Evolutionary conservation across 768 basidiomycete species (phyloP).

Genomic region (Tricholoma matsutake): DNA sequence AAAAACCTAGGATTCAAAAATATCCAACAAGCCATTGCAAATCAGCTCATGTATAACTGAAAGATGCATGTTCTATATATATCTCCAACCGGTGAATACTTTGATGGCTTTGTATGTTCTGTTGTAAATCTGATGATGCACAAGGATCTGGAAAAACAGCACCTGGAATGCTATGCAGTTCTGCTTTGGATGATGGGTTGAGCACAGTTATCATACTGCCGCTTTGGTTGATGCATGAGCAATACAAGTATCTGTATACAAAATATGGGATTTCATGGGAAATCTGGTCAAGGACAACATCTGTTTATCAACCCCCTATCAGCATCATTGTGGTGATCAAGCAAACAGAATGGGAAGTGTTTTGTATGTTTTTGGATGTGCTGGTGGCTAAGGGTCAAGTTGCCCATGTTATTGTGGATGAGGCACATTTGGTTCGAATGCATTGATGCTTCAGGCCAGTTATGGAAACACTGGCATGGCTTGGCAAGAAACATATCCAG

Average conservation of each 20-base stretch:
- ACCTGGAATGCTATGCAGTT: background rate
- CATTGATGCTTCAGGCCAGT: no score
- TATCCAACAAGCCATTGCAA: background rate
- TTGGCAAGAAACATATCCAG: no score
- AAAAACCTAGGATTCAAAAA: background rate
- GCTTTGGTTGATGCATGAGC: slow-evolving; percentile 14
- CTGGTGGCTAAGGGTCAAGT: no score
- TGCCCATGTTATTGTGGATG: no score
- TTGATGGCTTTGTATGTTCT: background rate
- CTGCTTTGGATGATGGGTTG: slow-evolving; percentile 4
- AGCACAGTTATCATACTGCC: slow-evolving; percentile 15
- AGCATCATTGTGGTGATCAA: no score
- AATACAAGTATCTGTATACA: slow-evolving; percentile 3
- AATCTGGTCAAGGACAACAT: background rate
- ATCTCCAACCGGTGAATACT: slow-evolving; percentile 3
- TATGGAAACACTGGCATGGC: no score
- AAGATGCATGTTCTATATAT: slow-evolving; percentile 6
- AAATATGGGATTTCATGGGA: slow-evolving; percentile 1
- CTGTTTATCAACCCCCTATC: no score
- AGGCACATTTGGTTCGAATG: no score
- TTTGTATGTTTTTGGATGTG: no score
- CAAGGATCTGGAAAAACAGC: slow-evolving; percentile 14
- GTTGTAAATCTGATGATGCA: background rate
- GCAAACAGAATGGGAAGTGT: no score
- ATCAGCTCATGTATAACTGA: slow-evolving; percentile 2